Conservation (phyloP, 495 filamentous ascomycete genomes). For the Trichocladium antarcticum region DNA sequence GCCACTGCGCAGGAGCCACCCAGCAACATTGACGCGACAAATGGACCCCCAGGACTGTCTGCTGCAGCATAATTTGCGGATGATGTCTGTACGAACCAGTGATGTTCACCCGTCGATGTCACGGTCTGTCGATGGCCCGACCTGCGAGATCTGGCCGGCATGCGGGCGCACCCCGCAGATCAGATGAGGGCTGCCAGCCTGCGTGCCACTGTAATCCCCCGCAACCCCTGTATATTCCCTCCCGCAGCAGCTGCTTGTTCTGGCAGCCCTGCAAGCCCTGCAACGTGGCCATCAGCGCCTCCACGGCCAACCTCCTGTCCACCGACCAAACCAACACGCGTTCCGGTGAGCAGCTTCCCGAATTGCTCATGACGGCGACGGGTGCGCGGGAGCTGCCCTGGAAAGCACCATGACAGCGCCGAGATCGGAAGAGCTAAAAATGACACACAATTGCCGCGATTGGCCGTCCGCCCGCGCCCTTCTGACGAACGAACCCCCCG, state of each 20-base stretch:
- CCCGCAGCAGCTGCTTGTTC: constrained; percentile 7
- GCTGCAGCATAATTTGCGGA: too few relatives aligned
- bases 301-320: neutral
- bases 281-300: constrained; percentile 6
- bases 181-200: neutral
- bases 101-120: too few relatives aligned
- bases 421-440: constrained; percentile 22
- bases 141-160: too few relatives aligned
- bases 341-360: constrained; percentile 20
- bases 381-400: neutral
- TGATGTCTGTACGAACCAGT: too few relatives aligned
- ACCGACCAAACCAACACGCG: neutral
- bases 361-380: constrained; percentile 15
- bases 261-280: constrained; percentile 3
- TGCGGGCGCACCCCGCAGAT: too few relatives aligned
- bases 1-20: too few relatives aligned
- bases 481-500: constrained; percentile 4
- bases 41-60: too few relatives aligned
- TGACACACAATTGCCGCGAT: constrained; percentile 15
- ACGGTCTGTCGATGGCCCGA: too few relatives aligned
- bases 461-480: constrained; percentile 14
- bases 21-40: too few relatives aligned
- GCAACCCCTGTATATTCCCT: neutral
- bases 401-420: constrained; percentile 7
- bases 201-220: neutral